Conservation (phyloP, 352 stramenopile species). For the Phytopythium boreale region DNA sequence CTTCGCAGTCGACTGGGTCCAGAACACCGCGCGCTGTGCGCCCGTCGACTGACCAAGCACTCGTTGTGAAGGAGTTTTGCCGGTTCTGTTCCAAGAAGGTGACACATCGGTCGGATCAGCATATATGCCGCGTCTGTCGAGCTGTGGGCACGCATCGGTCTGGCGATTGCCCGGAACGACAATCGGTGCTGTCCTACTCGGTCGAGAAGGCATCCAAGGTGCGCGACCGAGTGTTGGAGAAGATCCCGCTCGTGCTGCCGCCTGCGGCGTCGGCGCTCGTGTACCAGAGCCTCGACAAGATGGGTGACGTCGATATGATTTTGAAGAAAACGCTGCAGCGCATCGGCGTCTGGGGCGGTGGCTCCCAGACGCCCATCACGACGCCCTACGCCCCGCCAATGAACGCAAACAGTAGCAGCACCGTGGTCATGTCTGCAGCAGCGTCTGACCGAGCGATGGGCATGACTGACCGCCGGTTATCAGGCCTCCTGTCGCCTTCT, state of each 20-base stretch:
- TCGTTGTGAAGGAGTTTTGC: slow-evolving; percentile 27
- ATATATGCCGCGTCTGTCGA: slow-evolving; percentile 60
- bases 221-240: slow-evolving; percentile 52
- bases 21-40: neutral
- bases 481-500: slow-evolving; percentile 11
- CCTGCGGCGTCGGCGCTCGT: slow-evolving; percentile 45
- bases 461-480: slow-evolving; percentile 10
- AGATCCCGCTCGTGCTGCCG: slow-evolving; percentile 48
- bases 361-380: slow-evolving; percentile 78
- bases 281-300: slow-evolving; percentile 64
- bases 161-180: slow-evolving; percentile 43
- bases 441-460: neutral
- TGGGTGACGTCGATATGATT: slow-evolving; percentile 72
- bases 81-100: slow-evolving; percentile 63
- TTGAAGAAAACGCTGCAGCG: slow-evolving; percentile 62
- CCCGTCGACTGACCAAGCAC: neutral
- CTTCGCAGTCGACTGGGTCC: neutral
- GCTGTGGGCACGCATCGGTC: slow-evolving; percentile 55
- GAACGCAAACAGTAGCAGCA: slow-evolving; percentile 1
- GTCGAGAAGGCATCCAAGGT: slow-evolving; percentile 68
- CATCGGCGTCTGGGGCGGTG: slow-evolving; percentile 77
- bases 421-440: neutral
- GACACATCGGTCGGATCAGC: slow-evolving; percentile 44
- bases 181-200: slow-evolving; percentile 43
- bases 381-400: slow-evolving; percentile 54